Evolutionary conservation across 768 basidiomycete species (phyloP).

Genomic region (Kwoniella sp.): DNA sequence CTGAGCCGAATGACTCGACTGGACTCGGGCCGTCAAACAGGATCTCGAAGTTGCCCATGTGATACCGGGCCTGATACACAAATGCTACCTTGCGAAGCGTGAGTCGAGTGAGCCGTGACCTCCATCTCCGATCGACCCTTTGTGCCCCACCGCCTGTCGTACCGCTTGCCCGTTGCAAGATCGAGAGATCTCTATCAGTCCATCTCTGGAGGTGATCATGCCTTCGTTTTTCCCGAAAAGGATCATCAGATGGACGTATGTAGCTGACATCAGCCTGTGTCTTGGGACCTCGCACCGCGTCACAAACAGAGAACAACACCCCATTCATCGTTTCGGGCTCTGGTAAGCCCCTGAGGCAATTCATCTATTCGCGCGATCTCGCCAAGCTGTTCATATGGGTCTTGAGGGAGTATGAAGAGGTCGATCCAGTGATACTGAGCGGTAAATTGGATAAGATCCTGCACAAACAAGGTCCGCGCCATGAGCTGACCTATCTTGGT

Average conservation of each 20-base stretch:
- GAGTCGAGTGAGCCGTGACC: constrained; percentile 29
- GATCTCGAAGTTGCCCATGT: constrained; percentile 90
- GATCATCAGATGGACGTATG: no score
- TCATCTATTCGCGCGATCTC: constrained; percentile 94
- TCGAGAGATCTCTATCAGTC: no score
- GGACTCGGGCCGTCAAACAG: no score
- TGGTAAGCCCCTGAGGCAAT: constrained; percentile 92
- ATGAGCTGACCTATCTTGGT: neutral
- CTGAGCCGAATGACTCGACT: constrained; percentile 4
- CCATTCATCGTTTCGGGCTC: constrained; percentile 87
- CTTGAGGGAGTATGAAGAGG: constrained; percentile 82
- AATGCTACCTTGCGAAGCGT: constrained; percentile 90
- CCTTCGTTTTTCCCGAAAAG: no score
- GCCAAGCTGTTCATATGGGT: constrained; percentile 82
- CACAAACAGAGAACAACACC: constrained; percentile 75
- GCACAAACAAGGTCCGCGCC: neutral
- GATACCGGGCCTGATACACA: constrained; percentile 90
- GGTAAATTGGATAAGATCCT: constrained; percentile 61
- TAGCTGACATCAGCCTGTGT: neutral
- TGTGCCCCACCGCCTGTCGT: no score
- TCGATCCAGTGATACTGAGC: constrained; percentile 90
- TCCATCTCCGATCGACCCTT: no score
- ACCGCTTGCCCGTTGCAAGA: constrained; percentile 12
- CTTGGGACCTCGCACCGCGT: no score
- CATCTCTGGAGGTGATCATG: no score